phyloP scores from a whole-genome alignment of 805 yeast species.

The Candida dajiaensis region DNA sequence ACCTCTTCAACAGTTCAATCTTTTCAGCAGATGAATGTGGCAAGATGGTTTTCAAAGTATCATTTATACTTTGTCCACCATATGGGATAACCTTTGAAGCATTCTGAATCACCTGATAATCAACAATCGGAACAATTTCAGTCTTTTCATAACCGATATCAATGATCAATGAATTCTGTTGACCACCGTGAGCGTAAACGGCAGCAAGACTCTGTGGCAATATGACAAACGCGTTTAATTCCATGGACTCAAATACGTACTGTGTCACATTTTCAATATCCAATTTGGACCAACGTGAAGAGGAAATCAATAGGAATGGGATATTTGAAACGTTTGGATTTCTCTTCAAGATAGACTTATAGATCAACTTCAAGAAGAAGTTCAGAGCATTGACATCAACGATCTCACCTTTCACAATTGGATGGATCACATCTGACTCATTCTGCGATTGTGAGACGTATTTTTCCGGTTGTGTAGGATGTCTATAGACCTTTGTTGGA shows the following conservation, averaged over 20 bases:
- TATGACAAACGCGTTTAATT: conserved; percentile 65
- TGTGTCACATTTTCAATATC: conserved; percentile 67
- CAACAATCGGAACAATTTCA: conserved; percentile 76
- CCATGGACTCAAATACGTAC: conserved; percentile 67
- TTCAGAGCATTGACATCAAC: conserved; percentile 65
- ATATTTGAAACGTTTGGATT: conserved; percentile 38
- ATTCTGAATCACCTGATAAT: conserved; percentile 55
- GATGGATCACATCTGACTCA: conserved; percentile 44
- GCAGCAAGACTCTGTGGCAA: conserved; percentile 65
- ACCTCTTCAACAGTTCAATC: conserved; percentile 68
- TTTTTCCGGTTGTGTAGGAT: conserved; percentile 29
- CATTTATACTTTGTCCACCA: conserved; percentile 68
- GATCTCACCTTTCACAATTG: conserved; percentile 61
- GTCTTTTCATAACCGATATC: conserved; percentile 76
- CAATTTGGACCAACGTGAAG: conserved; percentile 62
- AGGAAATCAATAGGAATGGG: conserved; percentile 64
- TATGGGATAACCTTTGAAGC: conserved; percentile 41
- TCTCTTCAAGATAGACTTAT: conserved; percentile 37
- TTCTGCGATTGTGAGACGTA: conserved; percentile 26
- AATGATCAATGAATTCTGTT: conserved; percentile 64
- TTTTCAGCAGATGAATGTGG: conserved; percentile 54
- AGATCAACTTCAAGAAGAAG: conserved; percentile 44
- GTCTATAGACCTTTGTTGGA: conserved; percentile 70
- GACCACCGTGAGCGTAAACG: conserved; percentile 64
- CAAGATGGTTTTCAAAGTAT: conserved; percentile 42